phyloP scores from a whole-genome alignment of 2,329 filamentous ascomycete species.

The Fusarium odoratissimum region DNA sequence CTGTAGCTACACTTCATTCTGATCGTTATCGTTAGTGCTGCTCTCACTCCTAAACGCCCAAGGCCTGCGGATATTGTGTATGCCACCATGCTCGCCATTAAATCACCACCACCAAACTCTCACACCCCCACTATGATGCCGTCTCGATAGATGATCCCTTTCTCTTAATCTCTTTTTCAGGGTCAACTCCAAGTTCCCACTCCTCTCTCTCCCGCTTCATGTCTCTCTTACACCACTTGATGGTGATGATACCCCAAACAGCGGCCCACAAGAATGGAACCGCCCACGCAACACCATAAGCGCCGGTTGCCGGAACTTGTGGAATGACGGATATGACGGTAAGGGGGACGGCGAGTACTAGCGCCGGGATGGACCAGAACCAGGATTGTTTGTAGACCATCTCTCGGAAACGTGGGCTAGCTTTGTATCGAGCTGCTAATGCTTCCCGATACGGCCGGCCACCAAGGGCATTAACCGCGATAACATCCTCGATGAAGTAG shows the following conservation, averaged over 20 bases:
- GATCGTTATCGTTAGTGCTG: constrained; percentile 1
- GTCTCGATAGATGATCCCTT: constrained; percentile 22
- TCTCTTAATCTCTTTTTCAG: constrained; percentile 36
- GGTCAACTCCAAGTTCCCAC: constrained; percentile 49
- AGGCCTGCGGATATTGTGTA: neutral
- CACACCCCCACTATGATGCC: constrained; percentile 1
- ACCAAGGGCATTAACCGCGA: constrained; percentile 73
- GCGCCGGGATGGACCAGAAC: constrained; percentile 55
- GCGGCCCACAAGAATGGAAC: constrained; percentile 54
- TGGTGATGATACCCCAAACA: constrained; percentile 51
- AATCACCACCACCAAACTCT: neutral
- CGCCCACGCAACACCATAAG: constrained; percentile 55
- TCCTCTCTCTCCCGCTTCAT: constrained; percentile 53
- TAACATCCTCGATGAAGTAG: constrained; percentile 74
- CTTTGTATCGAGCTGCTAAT: constrained; percentile 55
- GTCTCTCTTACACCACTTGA: constrained; percentile 52
- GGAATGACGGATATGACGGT: constrained; percentile 53
- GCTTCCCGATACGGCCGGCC: constrained; percentile 57
- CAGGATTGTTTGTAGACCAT: constrained; percentile 55
- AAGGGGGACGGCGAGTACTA: constrained; percentile 52
- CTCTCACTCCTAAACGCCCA: constrained; percentile 14
- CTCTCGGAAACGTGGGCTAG: constrained; percentile 55
- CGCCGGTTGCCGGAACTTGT: constrained; percentile 50
- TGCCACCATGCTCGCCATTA: constrained; percentile 19
- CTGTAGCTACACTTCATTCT: constrained; percentile 13